Conservation (phyloP, 345 rosid species). For the Linum lewisii region DNA sequence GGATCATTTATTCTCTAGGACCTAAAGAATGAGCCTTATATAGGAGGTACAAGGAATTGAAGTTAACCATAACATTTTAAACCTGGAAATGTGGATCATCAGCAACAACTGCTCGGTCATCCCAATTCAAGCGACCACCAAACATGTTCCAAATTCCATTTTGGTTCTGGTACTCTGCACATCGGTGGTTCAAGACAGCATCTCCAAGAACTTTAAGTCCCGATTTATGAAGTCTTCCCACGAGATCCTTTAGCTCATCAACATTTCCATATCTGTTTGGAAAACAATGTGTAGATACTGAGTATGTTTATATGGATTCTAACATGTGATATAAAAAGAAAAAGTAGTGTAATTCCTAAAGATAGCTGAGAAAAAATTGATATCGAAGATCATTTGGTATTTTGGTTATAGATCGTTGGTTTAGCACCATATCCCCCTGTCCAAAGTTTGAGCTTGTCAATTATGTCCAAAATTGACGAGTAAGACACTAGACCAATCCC, state of each 20-base stretch:
- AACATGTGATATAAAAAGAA: not conserved
- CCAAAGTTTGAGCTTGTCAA: not conserved
- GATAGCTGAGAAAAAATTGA: too few species aligned
- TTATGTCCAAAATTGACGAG: not conserved
- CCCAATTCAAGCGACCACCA: conserved; percentile 47
- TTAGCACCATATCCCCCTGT: too few species aligned
- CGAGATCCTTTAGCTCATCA: not conserved
- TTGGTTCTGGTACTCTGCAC: conserved; percentile 43
- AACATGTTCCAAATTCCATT: conserved; percentile 48
- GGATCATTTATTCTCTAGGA: not conserved
- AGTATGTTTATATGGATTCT: not conserved
- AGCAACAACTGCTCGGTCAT: conserved; percentile 45
- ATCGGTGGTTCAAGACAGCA: conserved; percentile 45
- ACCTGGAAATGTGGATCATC: conserved; percentile 50
- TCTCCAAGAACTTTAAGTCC: conserved; percentile 35
- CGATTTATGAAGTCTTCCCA: conserved; percentile 10
- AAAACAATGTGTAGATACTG: not conserved
- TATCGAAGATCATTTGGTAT: too few species aligned
- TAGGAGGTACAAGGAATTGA: not conserved
- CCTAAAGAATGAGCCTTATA: not conserved
- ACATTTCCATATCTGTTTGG: not conserved
- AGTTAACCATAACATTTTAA: conserved; percentile 29
- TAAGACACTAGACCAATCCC: not conserved
- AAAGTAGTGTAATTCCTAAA: not conserved
- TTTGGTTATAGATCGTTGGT: too few species aligned